phyloP scores from a whole-genome alignment of 176 grass and related monocot species.

The Oryza brachyantha region DNA sequence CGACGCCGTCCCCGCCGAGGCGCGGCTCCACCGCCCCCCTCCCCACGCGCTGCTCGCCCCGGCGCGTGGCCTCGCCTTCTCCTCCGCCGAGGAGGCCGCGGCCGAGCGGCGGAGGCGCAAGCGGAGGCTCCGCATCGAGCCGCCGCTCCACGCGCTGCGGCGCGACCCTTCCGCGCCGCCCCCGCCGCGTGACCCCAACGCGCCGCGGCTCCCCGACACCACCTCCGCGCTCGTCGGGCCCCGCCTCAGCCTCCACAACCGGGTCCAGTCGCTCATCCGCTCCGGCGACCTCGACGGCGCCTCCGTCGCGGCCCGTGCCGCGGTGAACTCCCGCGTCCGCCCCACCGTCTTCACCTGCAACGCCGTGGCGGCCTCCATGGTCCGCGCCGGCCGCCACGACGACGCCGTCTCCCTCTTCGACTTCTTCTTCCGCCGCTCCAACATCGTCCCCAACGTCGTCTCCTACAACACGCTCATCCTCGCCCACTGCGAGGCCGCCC shows the following conservation, averaged over 20 bases:
- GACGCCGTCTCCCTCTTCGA: constrained; percentile 39
- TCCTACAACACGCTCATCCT: constrained; percentile 67
- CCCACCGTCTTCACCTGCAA: constrained; percentile 85
- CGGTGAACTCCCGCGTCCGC: constrained; percentile 33
- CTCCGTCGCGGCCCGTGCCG: constrained; percentile 26
- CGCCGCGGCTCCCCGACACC: constrained; percentile 46
- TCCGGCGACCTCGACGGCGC: constrained; percentile 47
- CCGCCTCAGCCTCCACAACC: constrained; percentile 57
- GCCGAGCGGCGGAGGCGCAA: constrained; percentile 58
- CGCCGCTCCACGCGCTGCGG: constrained; percentile 52
- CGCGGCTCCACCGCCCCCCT: no score
- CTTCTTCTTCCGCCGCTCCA: constrained; percentile 49
- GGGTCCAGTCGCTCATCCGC: constrained; percentile 51
- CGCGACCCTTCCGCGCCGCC: constrained; percentile 21
- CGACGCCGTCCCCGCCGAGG: neutral
- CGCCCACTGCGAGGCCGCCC: constrained; percentile 36
- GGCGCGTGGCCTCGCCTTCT: neutral
- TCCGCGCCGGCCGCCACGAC: constrained; percentile 36
- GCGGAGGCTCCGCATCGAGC: constrained; percentile 62
- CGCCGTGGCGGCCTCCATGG: constrained; percentile 57
- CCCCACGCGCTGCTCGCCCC: neutral
- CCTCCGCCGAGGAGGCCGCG: constrained; percentile 36
- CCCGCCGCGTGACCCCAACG: constrained; percentile 29
- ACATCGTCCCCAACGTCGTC: constrained; percentile 56
- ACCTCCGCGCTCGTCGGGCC: constrained; percentile 43